Percentiles rank a stretch among this genome's conserved stretches.
Conservation (phyloP, 2,329 filamentous ascomycete genomes). For the Pseudogymnoascus sp. region DNA sequence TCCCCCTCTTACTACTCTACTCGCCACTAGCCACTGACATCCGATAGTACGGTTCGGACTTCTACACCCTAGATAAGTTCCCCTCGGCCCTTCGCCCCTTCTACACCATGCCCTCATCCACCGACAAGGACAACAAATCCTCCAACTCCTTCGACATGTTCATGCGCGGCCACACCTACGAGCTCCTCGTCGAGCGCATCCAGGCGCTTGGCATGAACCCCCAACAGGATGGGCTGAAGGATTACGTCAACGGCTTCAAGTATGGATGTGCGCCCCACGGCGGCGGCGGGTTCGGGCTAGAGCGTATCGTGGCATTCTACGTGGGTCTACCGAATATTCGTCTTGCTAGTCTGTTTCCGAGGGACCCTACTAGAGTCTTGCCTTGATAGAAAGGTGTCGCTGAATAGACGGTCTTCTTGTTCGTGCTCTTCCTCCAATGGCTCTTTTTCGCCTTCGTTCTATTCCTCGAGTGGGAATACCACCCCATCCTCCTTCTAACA, state of each 20-base stretch:
- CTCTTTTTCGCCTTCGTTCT: too few relatives aligned
- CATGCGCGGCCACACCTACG: conserved; percentile 58
- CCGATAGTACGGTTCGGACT: conserved; percentile 52
- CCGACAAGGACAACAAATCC: conserved; percentile 36
- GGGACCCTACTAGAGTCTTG: conserved; percentile 47
- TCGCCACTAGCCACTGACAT: neutral
- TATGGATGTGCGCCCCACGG: conserved; percentile 58
- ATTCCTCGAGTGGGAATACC: too few relatives aligned
- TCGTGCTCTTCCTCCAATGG: neutral
- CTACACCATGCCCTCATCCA: conserved; percentile 54
- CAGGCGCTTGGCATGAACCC: conserved; percentile 51
- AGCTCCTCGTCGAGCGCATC: conserved; percentile 51
- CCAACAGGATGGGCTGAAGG: conserved; percentile 48
- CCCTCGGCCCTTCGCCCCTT: conserved; percentile 56
- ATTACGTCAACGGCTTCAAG: conserved; percentile 56
- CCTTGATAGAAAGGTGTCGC: neutral
- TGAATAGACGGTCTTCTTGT: neutral
- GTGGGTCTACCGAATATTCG: conserved; percentile 56
- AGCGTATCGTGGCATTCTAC: conserved; percentile 61
- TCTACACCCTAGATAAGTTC: conserved; percentile 62
- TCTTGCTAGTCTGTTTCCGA: conserved; percentile 53
- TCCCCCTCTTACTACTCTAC: neutral
- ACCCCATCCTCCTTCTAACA: too few relatives aligned
- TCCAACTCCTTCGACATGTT: conserved; percentile 63
- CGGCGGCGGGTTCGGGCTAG: conserved; percentile 57